phyloP scores from a whole-genome alignment of 495 filamentous ascomycete species.

The Penicillium goetzii region DNA sequence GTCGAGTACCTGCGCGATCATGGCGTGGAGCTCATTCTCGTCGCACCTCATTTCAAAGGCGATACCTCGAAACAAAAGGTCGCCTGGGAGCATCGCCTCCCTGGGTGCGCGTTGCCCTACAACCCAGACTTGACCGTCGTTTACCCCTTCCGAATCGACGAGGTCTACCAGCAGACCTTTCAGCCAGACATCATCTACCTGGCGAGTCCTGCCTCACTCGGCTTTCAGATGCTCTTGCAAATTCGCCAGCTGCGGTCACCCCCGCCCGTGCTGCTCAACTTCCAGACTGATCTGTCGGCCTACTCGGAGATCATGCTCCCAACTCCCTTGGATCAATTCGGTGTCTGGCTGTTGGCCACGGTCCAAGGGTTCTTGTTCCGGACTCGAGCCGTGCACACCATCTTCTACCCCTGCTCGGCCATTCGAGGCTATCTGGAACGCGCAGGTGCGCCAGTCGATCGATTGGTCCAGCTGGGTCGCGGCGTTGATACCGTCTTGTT shows the following conservation, averaged over 20 bases:
- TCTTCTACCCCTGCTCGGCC: constrained; percentile 64
- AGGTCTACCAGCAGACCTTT: constrained; percentile 56
- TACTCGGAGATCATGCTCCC: constrained; percentile 66
- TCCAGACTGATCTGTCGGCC: constrained; percentile 66
- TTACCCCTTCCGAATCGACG: constrained; percentile 62
- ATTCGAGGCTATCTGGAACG: constrained; percentile 58
- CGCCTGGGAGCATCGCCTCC: constrained; percentile 51
- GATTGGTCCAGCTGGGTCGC: constrained; percentile 57
- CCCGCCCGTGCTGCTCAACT: constrained; percentile 61
- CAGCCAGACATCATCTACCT: constrained; percentile 63
- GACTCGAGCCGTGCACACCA: constrained; percentile 56
- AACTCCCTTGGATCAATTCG: constrained; percentile 55
- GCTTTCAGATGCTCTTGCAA: constrained; percentile 65
- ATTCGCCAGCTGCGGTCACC: constrained; percentile 56
- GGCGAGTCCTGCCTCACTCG: constrained; percentile 64
- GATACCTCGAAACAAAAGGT: constrained; percentile 19
- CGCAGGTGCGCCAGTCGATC: constrained; percentile 49
- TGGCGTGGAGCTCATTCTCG: constrained; percentile 59
- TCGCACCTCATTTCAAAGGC: constrained; percentile 55
- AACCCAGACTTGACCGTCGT: constrained; percentile 66
- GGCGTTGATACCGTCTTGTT: constrained; percentile 65
- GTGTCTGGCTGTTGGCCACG: constrained; percentile 55
- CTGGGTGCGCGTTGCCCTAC: constrained; percentile 65
- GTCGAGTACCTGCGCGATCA: constrained; percentile 61
- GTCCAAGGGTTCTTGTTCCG: constrained; percentile 65